phyloP scores from a whole-genome alignment of 1,284 basidiomycete genomes.

The Coriolopsis trogii region DNA sequence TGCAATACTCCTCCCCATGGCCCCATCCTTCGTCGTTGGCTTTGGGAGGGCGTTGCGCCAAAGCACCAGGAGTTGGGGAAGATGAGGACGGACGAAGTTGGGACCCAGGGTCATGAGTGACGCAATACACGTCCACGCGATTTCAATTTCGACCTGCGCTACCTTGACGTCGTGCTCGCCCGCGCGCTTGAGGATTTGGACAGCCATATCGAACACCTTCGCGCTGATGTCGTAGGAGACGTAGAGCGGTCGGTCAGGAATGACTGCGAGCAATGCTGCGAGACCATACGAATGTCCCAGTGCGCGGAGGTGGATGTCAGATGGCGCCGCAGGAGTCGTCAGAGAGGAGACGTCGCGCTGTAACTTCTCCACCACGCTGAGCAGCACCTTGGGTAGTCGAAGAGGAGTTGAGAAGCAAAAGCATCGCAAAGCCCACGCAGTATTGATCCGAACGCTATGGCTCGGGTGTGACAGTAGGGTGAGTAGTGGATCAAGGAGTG shows the following conservation, averaged over 20 bases:
- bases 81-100: conserved; percentile 90
- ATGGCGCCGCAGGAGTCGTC: conserved; percentile 68
- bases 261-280: conserved; percentile 84
- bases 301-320: conserved; percentile 74
- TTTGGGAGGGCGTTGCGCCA: conserved; percentile 98
- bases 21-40: conserved; percentile 85
- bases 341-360: conserved; percentile 81
- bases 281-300: conserved; percentile 91
- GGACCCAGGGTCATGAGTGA: conserved; percentile 93
- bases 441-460: conserved; percentile 83
- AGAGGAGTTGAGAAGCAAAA: conserved; percentile 91
- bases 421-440: conserved; percentile 86
- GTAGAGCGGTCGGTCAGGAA: conserved; percentile 88
- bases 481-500: conserved; percentile 84
- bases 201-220: conserved; percentile 91
- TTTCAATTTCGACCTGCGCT: conserved; percentile 87
- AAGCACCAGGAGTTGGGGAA: conserved; percentile 90
- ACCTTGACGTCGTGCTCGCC: conserved; percentile 88
- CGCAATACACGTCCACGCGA: conserved; percentile 93
- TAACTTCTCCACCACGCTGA: conserved; percentile 76
- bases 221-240: conserved; percentile 93
- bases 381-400: conserved; percentile 79
- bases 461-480: conserved; percentile 87
- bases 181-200: conserved; percentile 86
- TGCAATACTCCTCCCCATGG: conserved; percentile 64